Base-by-base conservation (phyloP, 2,329 filamentous ascomycete species). In the Botrytis galanthina region DNA sequence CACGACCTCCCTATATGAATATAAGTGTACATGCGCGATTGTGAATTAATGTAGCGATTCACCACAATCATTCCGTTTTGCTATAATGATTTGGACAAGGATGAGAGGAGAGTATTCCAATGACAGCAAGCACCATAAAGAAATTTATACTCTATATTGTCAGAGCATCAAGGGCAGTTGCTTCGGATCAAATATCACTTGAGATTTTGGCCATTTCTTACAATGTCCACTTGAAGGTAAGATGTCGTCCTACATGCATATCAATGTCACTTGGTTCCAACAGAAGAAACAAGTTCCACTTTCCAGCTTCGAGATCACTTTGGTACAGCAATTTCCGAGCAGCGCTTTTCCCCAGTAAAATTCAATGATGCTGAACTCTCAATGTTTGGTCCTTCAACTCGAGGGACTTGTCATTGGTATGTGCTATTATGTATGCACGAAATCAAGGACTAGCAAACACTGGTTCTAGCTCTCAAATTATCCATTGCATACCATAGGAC, bases 391-490 rank as follows among this genome's bases (percentile, higher is more conserved):
- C 48, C 16, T 57, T 22, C 26, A 68, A 22, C 46, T 57, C 10
- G 20, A 57, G 37, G 46, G 35, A 42, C 14, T 54, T 42, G n/a
- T 42, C 10, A 39, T 42, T 39, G n/a, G 16, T 12, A 57, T 54
- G 54, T 54, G 7, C 37, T 26, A 57, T 39, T 35, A 57, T 22
- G 9, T n/a, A 22, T 57, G 48, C 9, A 5, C 14, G 48, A 6
- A 32, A 69, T 57, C 48, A 32, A 57, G 37, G 29, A 29, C 64
- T 54, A 29, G 44, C 2, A 32, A 57, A 69, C 66, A 59, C 66
- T 69, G 9, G n/a, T 69, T 69, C 18, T 57, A 42, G 48, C 48
- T 57, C 20, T 44, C 18, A 14, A 69, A 57, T 26, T 20, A 48
- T 37, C 29, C 22, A 35, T 66, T 48, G 22, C 35, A 16, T 66